Evolutionary conservation across 768 basidiomycete genomes (phyloP).

Genomic region (Tricholoma bakamatsutake): DNA sequence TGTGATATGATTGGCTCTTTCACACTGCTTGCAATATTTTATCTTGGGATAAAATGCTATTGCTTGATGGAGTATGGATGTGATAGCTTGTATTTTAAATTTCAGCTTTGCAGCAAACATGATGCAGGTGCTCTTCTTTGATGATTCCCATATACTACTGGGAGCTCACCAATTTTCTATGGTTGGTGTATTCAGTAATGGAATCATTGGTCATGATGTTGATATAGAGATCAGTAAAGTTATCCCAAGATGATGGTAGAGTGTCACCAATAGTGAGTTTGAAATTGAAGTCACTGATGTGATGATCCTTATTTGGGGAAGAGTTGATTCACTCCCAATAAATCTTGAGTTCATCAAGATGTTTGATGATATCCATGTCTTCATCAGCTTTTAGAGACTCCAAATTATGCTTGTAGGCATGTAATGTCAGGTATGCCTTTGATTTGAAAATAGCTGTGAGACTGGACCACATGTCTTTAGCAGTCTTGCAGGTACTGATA

Average conservation of each 20-base stretch:
- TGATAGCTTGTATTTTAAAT: background rate
- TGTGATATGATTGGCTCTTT: background rate
- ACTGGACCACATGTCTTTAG: background rate
- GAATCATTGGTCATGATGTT: background rate
- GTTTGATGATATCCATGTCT: background rate
- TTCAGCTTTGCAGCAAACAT: background rate
- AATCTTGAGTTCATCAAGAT: background rate
- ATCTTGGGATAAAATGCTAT: background rate
- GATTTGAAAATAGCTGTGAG: background rate
- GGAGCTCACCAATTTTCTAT: background rate
- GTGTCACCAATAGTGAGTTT: background rate
- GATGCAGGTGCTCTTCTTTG: background rate
- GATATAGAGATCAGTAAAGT: background rate
- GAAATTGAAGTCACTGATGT: background rate
- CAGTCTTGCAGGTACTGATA: background rate
- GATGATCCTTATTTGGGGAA: background rate
- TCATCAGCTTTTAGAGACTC: background rate
- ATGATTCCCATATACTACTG: background rate
- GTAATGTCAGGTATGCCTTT: background rate
- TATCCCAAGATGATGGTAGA: background rate
- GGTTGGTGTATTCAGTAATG: background rate
- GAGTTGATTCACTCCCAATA: background rate
- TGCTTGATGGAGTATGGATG: background rate
- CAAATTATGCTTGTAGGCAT: background rate
- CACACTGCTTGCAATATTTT: background rate